phyloP scores from a whole-genome alignment of 768 basidiomycete genomes.

The Suillus weaverae region DNA sequence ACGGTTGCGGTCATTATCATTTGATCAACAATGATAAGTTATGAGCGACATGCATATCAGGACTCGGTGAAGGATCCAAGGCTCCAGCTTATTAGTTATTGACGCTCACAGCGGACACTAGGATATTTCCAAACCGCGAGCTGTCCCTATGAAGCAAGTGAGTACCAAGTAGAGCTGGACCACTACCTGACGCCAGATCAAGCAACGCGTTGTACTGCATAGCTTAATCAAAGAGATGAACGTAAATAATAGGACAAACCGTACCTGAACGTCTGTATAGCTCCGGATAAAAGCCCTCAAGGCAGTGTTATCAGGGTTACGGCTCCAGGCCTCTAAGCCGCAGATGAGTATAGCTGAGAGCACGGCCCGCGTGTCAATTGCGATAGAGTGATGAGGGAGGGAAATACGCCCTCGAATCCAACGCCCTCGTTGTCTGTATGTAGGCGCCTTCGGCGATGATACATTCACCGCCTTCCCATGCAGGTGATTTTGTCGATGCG shows the following conservation, averaged over 20 bases:
- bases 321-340: constrained; percentile 44
- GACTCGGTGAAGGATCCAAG: background rate
- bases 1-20: background rate
- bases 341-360: constrained; percentile 45
- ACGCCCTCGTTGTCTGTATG: constrained; percentile 46
- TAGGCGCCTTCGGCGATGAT: constrained; percentile 54
- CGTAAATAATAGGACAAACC: background rate
- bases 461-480: constrained; percentile 50
- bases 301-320: constrained; percentile 37
- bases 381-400: background rate
- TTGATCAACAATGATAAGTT: background rate
- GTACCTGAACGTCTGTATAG: constrained; percentile 53
- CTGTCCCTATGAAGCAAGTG: constrained; percentile 12
- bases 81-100: background rate
- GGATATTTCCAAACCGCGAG: constrained; percentile 1
- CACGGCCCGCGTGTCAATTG: background rate
- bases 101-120: constrained; percentile 5
- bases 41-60: background rate
- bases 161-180: constrained; percentile 7
- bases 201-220: constrained; percentile 8
- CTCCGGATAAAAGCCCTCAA: constrained; percentile 45
- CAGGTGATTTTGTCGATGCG: constrained; percentile 42
- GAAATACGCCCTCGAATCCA: constrained; percentile 49
- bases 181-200: constrained; percentile 6
- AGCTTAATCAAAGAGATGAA: background rate